Conservation (phyloP, 768 basidiomycete species). For the Austroboletus festivus region DNA sequence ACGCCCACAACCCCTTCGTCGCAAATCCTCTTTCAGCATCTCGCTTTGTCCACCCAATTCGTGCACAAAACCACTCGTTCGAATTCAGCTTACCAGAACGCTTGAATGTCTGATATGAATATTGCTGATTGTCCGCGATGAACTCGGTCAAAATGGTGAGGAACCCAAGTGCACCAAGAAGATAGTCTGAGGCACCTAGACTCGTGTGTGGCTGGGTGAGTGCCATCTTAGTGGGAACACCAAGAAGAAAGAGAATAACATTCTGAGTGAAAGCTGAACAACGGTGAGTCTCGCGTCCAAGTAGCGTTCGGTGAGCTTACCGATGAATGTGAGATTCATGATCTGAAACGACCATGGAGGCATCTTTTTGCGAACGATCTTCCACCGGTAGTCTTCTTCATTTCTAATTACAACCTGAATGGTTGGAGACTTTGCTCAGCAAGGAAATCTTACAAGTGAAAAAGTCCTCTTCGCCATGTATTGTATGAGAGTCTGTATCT, state of each 20-base stretch:
- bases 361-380: conserved; percentile 60
- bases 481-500: conserved; percentile 67
- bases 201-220: conserved; percentile 50
- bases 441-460: conserved; percentile 50
- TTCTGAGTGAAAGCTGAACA: conserved; percentile 69
- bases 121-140: conserved; percentile 90
- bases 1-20: conserved; percentile 83
- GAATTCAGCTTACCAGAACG: conserved; percentile 35
- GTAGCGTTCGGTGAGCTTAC: conserved; percentile 33
- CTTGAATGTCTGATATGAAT: conserved; percentile 80
- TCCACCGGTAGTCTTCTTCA: conserved; percentile 94
- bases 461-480: conserved; percentile 80
- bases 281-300: conserved; percentile 1
- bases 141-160: conserved; percentile 67
- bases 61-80: conserved; percentile 62
- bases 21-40: conserved; percentile 80
- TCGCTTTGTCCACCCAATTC: conserved; percentile 61
- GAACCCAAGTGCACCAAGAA: conserved; percentile 58
- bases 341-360: conserved; percentile 56
- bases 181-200: conserved; percentile 58
- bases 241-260: conserved; percentile 70
- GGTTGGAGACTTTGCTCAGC: neutral
- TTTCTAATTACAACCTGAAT: conserved; percentile 40
- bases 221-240: conserved; percentile 57
- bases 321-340: conserved; percentile 64